Percentiles rank a stretch among this genome's conserved stretches.
Conservation (phyloP, 2,329 filamentous ascomycete genomes). For the Talaromyces islandicus region DNA sequence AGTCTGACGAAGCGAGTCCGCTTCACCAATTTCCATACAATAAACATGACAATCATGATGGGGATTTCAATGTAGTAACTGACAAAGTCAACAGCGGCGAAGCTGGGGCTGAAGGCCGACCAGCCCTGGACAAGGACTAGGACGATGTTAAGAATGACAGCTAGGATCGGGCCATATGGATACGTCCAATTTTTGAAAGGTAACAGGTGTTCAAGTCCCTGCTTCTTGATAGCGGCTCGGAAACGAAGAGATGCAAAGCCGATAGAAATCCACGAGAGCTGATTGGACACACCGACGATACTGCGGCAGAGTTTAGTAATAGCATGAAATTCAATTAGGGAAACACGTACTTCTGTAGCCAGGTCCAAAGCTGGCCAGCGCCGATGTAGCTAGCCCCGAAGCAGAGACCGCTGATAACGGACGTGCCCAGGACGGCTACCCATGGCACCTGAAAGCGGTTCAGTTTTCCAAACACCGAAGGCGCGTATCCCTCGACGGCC, state of each 20-base stretch:
- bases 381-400: conserved; percentile 62
- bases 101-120: conserved; percentile 53
- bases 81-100: conserved; percentile 56
- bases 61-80: conserved; percentile 60
- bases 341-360: conserved; percentile 55
- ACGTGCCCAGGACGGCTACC: conserved; percentile 51
- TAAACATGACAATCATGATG: conserved; percentile 51
- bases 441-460: conserved; percentile 49
- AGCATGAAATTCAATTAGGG: neutral
- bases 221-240: conserved; percentile 50
- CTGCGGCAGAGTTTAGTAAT: conserved; percentile 21
- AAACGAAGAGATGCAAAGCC: conserved; percentile 61
- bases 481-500: conserved; percentile 51
- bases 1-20: conserved; percentile 40
- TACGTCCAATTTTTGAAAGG: conserved; percentile 65
- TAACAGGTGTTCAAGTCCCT: conserved; percentile 56
- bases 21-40: conserved; percentile 52
- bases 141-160: conserved; percentile 52
- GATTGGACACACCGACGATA: conserved; percentile 62
- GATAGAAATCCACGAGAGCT: conserved; percentile 59
- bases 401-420: conserved; percentile 51
- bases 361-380: conserved; percentile 59
- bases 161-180: conserved; percentile 54
- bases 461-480: conserved; percentile 46
- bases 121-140: conserved; percentile 60